Base-by-base conservation (phyloP, 2,329 filamentous ascomycete genomes). In the Monilinia fructigena region DNA sequence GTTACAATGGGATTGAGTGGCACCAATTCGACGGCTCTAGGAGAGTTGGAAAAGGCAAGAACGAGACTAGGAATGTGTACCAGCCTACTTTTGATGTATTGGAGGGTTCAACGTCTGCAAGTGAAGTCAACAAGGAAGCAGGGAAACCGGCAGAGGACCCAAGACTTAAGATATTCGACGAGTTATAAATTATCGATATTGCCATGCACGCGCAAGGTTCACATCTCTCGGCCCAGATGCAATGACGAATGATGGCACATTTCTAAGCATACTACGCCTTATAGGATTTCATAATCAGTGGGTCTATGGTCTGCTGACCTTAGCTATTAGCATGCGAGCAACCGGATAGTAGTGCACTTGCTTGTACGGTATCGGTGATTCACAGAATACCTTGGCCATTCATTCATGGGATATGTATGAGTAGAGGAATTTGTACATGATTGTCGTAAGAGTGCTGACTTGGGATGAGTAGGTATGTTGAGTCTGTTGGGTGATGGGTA, bases 91-190 rank as follows among this genome's bases (percentile, higher is more conserved):
- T 70, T 45, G 72, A 70, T n/a, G 60, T 48, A 20, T 60, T 71
- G 61, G 68, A 63, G 16, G 66, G 68, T n/a, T 61, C 58, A 52
- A 35, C 48, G 11, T 31, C n/a, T 54, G 52, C 52, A 6, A 65
- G 55, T 47, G 55, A 31, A 52, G 56, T 65, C 3, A 66, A 68
- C 20, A 67, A 70, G 16, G 38, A 63, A 3, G 67, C 68, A 40
- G 68, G 68, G 23, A 48, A 60, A 52, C n/a, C 61, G 40, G 68
- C 69, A 23, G 74, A 76, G 6, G 73, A 76, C 58, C 69, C 72
- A 14, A 73, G 74, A 45, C 66, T 77, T 35, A 71, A 68, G 63
- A 48, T 73, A 26, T 75, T 77, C 66, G 75, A 77, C 56, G 75
- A 77, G 67, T 67, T 77, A 66, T 77, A 67, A 73, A 53, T 26